A percentile compares a stretch with the other conserved stretches of the same genome.
These are phyloP conservation scores for Penicillium malachiteum DNA, from an alignment of 495 filamentous ascomycete genomes.

Conservation along the genomic window DNA sequence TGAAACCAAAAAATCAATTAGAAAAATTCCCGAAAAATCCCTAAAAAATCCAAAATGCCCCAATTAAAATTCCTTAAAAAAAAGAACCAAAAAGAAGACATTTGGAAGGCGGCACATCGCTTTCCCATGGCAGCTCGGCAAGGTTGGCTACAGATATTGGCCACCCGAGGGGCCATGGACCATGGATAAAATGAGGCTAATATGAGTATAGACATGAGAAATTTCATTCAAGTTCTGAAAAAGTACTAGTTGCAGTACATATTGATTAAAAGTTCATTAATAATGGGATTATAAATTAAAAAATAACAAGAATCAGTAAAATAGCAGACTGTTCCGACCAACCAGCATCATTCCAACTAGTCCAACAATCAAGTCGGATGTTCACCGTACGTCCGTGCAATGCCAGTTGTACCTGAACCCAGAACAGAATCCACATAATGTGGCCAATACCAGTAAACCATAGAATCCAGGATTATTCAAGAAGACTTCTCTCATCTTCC, in stretches of 20 bases:
- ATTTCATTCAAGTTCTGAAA: background rate
- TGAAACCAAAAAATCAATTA: background rate
- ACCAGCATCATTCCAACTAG: background rate
- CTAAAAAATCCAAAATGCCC: too few relatives aligned
- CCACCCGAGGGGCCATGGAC: conserved; percentile 1
- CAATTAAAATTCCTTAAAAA: background rate
- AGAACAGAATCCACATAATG: background rate
- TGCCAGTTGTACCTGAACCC: background rate
- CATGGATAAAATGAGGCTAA: background rate
- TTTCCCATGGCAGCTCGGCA: background rate
- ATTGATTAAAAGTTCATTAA: background rate
- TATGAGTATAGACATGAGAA: background rate
- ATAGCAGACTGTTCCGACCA: background rate
- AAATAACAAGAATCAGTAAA: background rate
- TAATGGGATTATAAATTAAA: background rate
- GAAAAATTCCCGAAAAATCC: too few relatives aligned
- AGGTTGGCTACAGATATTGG: background rate
- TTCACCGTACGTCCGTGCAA: background rate
- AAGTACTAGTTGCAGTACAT: too few relatives aligned
- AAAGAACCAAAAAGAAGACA: background rate
- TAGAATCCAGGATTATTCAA: background rate
- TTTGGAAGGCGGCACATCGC: background rate
- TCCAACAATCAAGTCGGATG: background rate
- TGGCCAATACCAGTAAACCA: background rate
- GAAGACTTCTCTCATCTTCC: background rate